These are phyloP conservation scores for Dioscorea alata DNA, from an alignment of 106 monocot genomes.

Conservation along the genomic window DNA sequence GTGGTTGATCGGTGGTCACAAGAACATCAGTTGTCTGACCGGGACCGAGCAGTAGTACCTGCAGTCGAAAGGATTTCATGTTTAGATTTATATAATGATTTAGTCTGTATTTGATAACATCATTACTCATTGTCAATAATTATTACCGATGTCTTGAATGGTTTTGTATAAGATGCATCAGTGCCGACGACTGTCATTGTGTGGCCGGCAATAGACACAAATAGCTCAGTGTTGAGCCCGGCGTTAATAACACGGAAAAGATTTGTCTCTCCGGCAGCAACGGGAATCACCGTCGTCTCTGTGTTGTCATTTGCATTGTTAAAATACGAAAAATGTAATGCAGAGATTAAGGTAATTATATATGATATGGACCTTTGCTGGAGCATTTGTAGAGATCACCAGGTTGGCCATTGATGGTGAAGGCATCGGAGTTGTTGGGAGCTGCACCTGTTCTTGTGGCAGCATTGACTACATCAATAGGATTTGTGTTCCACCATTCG, in stretches of 20 bases:
- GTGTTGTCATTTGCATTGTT: background rate
- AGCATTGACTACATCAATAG: constrained; percentile 28
- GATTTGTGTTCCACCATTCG: constrained; percentile 53
- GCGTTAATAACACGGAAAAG: constrained; percentile 50
- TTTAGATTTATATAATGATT: too few relatives aligned
- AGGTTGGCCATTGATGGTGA: constrained; percentile 58
- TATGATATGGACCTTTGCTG: constrained; percentile 14
- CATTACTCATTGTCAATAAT: too few relatives aligned
- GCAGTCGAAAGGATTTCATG: background rate
- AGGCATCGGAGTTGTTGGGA: constrained; percentile 47
- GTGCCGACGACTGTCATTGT: constrained; percentile 46
- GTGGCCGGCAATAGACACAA: constrained; percentile 46
- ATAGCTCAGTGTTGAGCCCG: constrained; percentile 39
- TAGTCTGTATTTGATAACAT: too few relatives aligned
- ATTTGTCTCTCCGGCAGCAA: constrained; percentile 40
- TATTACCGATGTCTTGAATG: constrained; percentile 20
- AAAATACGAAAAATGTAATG: background rate
- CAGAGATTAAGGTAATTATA: background rate
- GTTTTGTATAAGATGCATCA: constrained; percentile 60
- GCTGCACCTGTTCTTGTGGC: constrained; percentile 42
- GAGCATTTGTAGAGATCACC: constrained; percentile 64
- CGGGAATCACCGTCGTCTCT: constrained; percentile 25
- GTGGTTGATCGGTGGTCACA: constrained; percentile 33
- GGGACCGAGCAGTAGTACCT: constrained; percentile 34
- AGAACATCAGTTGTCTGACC: constrained; percentile 69